Evolutionary conservation across 148 eudicot genomes (phyloP), one percentile per base, ranked within the genome.

Genomic region (Polygonum maritimum): DNA sequence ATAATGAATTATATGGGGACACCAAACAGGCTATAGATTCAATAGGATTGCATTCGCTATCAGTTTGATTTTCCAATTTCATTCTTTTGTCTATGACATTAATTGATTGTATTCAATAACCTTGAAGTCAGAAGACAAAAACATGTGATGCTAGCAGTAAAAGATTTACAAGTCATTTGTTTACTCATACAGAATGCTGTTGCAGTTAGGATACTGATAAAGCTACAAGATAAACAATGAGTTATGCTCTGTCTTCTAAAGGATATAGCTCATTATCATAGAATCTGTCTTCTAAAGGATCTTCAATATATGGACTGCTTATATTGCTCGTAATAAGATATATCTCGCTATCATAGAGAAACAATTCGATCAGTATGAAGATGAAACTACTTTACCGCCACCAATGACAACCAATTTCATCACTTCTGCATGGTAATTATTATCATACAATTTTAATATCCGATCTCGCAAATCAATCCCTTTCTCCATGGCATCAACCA

Each of bases 341-440:
- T 31, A 14, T 1, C 36, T 60, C 36, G 10, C 67, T 60, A 60
- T 5, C 4, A 60, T 60, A 60, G 15, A 26, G 67, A 60, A 26
- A 26, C 67, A 22, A 22, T 10, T 9, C 14, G 36, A 60, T 31
- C 38, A 22, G 67, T 26, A 11, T 60, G 36, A 60, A 60, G 36
- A 26, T 76, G 54, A 55, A 72, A 45, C 38, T 44, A 71, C 70
- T 77, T 80, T 81, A 92, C 98, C 98, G 83, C 97, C 98, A 71
- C 98, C 98, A 55, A 94, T 87, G 82, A 94, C 83, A 45, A 89
- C 97, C 79, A 94, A 83, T 82, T 94, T 94, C 92, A 94, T 90
- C 78, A 86, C 82, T 74, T 81, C 90, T 48, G 92, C 98, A 77
- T 75, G 79, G 82, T 94, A 94, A 78, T 89, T 83, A 21, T 92